Conservation (phyloP, 805 yeast species). For the Kazachstania bromeliacearum region DNA sequence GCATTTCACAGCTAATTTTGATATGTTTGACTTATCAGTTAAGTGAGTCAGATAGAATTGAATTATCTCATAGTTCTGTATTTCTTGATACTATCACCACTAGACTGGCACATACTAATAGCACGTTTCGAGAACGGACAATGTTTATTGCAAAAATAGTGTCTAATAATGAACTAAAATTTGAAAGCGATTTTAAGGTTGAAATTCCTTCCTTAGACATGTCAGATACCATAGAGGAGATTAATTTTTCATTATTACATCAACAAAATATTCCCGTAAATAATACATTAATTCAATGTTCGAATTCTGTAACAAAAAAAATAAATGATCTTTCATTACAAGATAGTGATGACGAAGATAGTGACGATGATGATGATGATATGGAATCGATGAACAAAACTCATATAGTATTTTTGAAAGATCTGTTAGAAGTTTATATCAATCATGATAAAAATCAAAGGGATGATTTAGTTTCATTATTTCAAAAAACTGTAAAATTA, state of each 20-base stretch:
- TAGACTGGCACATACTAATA: conserved; percentile 18
- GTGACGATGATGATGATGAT: conserved; percentile 26
- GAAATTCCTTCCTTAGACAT: conserved; percentile 13
- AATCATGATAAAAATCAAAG: conserved; percentile 36
- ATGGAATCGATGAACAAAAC: conserved; percentile 33
- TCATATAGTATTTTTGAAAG: conserved; percentile 61
- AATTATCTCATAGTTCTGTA: conserved; percentile 10
- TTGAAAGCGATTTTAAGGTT: conserved; percentile 22
- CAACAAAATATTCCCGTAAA: not conserved
- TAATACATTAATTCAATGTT: no score
- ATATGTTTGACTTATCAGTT: conserved; percentile 9
- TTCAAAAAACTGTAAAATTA: conserved; percentile 38
- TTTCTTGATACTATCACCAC: conserved; percentile 25
- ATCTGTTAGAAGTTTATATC: conserved; percentile 48
- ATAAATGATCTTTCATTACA: conserved; percentile 1
- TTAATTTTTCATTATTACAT: conserved; percentile 7
- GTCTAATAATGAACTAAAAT: conserved; percentile 19
- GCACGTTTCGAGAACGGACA: conserved; percentile 24
- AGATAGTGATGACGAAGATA: conserved; percentile 9
- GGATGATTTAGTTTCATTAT: conserved; percentile 34
- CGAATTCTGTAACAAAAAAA: not conserved
- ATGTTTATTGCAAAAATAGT: conserved; percentile 28
- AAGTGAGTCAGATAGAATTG: conserved; percentile 4
- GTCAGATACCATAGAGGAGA: not conserved
- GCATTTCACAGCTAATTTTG: conserved; percentile 15